phyloP scores from a whole-genome alignment of 805 yeast species.

The Teunomyces gatunensis region DNA sequence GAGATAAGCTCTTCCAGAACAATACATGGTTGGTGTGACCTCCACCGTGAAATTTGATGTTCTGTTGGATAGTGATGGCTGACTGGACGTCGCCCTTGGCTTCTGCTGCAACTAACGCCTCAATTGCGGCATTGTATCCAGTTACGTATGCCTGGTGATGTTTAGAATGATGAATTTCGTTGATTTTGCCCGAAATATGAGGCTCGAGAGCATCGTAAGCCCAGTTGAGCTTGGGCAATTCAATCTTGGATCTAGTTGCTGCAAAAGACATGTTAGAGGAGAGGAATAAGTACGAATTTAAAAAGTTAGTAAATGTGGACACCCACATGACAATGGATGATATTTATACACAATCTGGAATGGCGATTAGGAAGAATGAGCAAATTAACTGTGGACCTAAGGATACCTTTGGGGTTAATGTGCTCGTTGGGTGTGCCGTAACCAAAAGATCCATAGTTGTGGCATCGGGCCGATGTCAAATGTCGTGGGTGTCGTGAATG shows the following conservation, averaged over 20 bases:
- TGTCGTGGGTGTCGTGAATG: neutral
- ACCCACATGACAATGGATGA: neutral
- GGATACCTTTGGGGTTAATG: neutral
- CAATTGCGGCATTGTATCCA: constrained; percentile 46
- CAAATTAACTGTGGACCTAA: neutral
- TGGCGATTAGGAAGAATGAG: neutral
- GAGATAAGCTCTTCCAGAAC: constrained; percentile 51
- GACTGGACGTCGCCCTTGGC: constrained; percentile 39
- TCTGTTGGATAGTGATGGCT: constrained; percentile 42
- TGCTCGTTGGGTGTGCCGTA: neutral
- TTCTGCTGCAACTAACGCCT: constrained; percentile 34
- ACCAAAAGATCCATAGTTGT: neutral
- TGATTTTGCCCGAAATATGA: constrained; percentile 44
- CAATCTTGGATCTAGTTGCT: constrained; percentile 7
- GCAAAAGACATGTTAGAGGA: neutral
- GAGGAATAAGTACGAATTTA: neutral
- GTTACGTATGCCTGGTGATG: constrained; percentile 52
- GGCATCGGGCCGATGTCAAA: neutral
- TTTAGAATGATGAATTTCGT: constrained; percentile 47
- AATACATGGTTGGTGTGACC: constrained; percentile 50
- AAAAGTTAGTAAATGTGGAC: neutral
- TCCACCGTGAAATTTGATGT: constrained; percentile 50
- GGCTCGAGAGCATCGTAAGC: constrained; percentile 49
- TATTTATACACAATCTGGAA: neutral
- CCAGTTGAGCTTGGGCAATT: constrained; percentile 46